Evolutionary conservation across 768 basidiomycete species (phyloP), one percentile per base, ranked within the genome.

Genomic region (Lactarius evosmus): DNA sequence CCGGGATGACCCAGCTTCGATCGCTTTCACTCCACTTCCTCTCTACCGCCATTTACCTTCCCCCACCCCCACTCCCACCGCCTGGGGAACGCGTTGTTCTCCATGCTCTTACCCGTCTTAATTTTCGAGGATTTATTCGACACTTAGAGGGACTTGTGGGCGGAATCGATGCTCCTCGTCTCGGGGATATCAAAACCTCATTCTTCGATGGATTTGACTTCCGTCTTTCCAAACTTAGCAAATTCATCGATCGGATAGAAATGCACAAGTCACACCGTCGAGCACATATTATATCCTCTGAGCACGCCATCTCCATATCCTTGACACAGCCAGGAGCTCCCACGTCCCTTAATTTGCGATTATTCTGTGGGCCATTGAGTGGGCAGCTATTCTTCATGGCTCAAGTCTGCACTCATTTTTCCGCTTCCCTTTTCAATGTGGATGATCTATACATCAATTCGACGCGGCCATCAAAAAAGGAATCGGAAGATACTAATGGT

Each of bases 391-490:
- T 6, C 11, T 12, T 2, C 5, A 12, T 46, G 22, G 0, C 44
- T 46, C 44, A 17, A 2, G 8, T 46, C 22, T 46, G 9, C 44
- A 12, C 4, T 12, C 5, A 2, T 9, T 46, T 46, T 25, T 46
- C 44, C 22, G 1, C n/a, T 12, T 25, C 14, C 4, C 22, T 46
- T 14, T 14, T 6, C 22, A 9, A 22, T 25, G n/a, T 46, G 41
- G 41, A 44, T 19, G 19, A n/a, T n/a, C n/a, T 44, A 44, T n/a
- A n/a, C 7, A 5, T n/a, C 41, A 44, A 7, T 44, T 2, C 19
- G 41, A n/a, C 41, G 19, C n/a, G 7, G 3, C 1, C 1, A n/a
- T 5, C n/a, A n/a, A n/a, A 2, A n/a, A 4, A 1, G 41, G 0
- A 0, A n/a, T n/a, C n/a, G n/a, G n/a, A n/a, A n/a, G n/a, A n/a